A percentile compares a stretch with the other conserved stretches of the same genome.
Evolutionary conservation across 2,329 filamentous ascomycete species (phyloP).

Genomic region (Claviceps citrina): DNA sequence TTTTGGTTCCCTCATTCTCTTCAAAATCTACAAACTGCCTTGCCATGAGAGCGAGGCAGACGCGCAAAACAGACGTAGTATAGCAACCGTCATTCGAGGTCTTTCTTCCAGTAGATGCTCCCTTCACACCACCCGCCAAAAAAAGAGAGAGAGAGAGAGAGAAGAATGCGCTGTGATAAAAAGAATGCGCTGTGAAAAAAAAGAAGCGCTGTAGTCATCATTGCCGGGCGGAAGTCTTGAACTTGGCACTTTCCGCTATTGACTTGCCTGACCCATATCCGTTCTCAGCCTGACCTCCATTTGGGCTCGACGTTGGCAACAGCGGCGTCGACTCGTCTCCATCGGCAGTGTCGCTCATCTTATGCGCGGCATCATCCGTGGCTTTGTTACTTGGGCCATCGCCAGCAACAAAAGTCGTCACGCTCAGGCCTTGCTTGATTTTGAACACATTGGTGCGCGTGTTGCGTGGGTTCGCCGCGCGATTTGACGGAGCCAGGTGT

Average conservation of each 20-base stretch:
- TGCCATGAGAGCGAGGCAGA: neutral
- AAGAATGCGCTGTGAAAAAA: no score
- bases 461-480: constrained; percentile 44
- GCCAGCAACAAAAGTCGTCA: constrained; percentile 7
- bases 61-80: neutral
- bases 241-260: constrained; percentile 2
- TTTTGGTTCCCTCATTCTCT: neutral
- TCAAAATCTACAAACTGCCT: neutral
- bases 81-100: neutral
- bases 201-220: neutral
- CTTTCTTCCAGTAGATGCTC: neutral
- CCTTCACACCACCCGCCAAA: neutral
- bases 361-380: constrained; percentile 3
- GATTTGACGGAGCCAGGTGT: constrained; percentile 48
- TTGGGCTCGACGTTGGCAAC: constrained; percentile 1
- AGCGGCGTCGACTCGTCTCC: constrained; percentile 9
- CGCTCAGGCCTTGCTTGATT: constrained; percentile 36
- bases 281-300: constrained; percentile 5
- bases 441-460: constrained; percentile 50
- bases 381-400: constrained; percentile 3
- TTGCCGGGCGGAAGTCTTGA: neutral
- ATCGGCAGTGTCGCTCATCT: neutral
- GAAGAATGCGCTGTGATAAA: no score
- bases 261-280: constrained; percentile 8
- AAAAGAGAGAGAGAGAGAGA: no score